A percentile compares a stretch with the other conserved stretches of the same genome.
These are phyloP conservation scores for Fusarium sororula DNA, from an alignment of 2,329 filamentous ascomycete genomes.

Conservation along the genomic window DNA sequence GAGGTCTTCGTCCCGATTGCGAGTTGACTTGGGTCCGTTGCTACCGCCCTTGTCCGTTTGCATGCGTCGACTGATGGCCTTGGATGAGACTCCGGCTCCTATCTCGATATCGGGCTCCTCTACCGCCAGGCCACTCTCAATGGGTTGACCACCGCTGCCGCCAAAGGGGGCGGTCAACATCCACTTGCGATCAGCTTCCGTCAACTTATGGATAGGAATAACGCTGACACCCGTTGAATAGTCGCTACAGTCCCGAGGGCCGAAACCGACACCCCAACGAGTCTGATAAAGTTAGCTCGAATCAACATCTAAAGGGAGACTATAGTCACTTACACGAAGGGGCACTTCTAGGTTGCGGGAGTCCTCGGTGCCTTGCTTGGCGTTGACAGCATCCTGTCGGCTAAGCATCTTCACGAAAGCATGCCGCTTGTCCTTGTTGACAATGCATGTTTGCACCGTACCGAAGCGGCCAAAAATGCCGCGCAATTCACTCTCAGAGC, in stretches of 20 bases:
- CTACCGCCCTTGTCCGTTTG: slow-evolving; percentile 73
- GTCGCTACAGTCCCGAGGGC: slow-evolving; percentile 95
- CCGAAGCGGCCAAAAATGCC: slow-evolving; percentile 83
- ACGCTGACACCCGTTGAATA: slow-evolving; percentile 91
- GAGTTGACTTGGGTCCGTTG: slow-evolving; percentile 71
- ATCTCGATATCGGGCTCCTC: slow-evolving; percentile 99
- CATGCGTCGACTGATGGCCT: slow-evolving; percentile 78
- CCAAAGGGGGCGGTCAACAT: slow-evolving; percentile 93
- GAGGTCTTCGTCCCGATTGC: slow-evolving; percentile 53
- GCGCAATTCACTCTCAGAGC: slow-evolving; percentile 83
- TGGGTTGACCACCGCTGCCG: slow-evolving; percentile 83
- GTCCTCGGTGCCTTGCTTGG: slow-evolving; percentile 89
- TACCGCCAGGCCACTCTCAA: slow-evolving; percentile 85
- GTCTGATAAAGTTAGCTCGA: slow-evolving; percentile 64
- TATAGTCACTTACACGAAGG: slow-evolving; percentile 67
- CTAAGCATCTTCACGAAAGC: slow-evolving; percentile 99
- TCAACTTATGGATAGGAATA: slow-evolving; percentile 91
- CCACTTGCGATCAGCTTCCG: slow-evolving; percentile 97
- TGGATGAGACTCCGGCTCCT: slow-evolving; percentile 94
- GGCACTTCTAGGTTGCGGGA: slow-evolving; percentile 76
- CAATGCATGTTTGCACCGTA: slow-evolving; percentile 94
- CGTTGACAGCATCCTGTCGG: slow-evolving; percentile 82
- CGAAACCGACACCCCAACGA: slow-evolving; percentile 97
- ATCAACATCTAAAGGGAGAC: slow-evolving; percentile 20
- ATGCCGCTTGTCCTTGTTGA: slow-evolving; percentile 97